Percentiles rank a stretch among this genome's conserved stretches.
Evolutionary conservation across 768 basidiomycete genomes (phyloP).

Genomic region (Podaxis mareebaensis): DNA sequence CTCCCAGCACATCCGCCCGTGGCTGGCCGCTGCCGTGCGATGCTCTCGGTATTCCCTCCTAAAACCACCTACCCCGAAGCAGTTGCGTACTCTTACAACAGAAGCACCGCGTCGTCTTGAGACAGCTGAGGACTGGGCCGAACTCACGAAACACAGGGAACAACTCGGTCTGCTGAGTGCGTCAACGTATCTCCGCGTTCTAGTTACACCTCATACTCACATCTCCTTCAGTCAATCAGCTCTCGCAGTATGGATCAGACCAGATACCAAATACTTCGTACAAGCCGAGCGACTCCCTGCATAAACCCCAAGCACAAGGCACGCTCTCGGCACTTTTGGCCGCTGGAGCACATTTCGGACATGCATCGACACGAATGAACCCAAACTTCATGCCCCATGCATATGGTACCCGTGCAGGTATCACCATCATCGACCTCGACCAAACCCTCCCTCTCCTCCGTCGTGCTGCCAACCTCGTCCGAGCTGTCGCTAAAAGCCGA

Average conservation of each 20-base stretch:
- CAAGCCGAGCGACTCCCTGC: conserved; percentile 70
- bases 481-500: conserved; percentile 75
- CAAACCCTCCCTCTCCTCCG: conserved; percentile 90
- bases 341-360: conserved; percentile 92
- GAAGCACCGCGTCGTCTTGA: conserved; percentile 31
- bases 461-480: conserved; percentile 85
- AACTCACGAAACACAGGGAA: conserved; percentile 60
- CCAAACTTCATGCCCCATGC: conserved; percentile 90
- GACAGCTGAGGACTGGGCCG: conserved; percentile 63
- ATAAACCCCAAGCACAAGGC: conserved; percentile 64
- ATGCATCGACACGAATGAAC: conserved; percentile 80
- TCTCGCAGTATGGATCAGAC: conserved; percentile 76
- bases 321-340: conserved; percentile 91
- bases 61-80: conserved; percentile 16
- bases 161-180: conserved; percentile 57
- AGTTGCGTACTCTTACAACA: conserved; percentile 28
- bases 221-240: conserved; percentile 51
- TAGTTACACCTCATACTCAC: conserved; percentile 19
- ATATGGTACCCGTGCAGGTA: conserved; percentile 86
- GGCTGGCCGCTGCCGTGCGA: conserved; percentile 35
- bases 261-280: conserved; percentile 67
- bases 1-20: conserved; percentile 36
- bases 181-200: conserved; percentile 21
- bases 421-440: conserved; percentile 94
- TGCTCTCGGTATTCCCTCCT: conserved; percentile 25